Evolutionary conservation across 2,329 filamentous ascomycete genomes (phyloP).

Genomic region (Sporothrix brunneoviolacea): DNA sequence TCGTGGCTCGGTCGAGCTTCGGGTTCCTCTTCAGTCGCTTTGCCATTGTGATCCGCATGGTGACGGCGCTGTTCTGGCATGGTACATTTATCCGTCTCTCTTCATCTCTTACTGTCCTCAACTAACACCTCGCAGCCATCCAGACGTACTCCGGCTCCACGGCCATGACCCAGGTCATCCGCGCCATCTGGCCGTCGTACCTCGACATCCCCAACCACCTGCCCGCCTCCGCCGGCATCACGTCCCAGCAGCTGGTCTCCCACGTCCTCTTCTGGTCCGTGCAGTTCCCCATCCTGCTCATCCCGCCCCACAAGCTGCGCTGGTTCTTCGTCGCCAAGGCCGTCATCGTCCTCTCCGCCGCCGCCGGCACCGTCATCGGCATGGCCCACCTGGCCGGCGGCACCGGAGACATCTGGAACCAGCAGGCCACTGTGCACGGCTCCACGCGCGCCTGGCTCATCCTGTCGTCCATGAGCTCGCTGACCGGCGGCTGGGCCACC

Average conservation of each 20-base stretch:
- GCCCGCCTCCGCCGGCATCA: constrained; percentile 37
- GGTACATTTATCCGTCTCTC: constrained; percentile 12
- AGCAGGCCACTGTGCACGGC: constrained; percentile 20
- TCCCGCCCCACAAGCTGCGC: constrained; percentile 42
- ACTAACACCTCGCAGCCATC: constrained; percentile 17
- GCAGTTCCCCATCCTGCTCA: constrained; percentile 44
- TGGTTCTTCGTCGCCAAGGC: constrained; percentile 40
- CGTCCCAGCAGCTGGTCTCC: constrained; percentile 42
- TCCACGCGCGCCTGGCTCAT: constrained; percentile 22
- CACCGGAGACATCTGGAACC: constrained; percentile 22
- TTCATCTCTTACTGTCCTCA: too few relatives aligned
- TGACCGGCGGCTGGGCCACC: constrained; percentile 22
- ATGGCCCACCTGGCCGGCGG: constrained; percentile 22
- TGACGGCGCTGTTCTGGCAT: constrained; percentile 30
- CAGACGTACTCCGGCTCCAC: constrained; percentile 28
- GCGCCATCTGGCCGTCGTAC: constrained; percentile 36
- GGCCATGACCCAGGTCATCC: constrained; percentile 28
- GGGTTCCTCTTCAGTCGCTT: constrained; percentile 27
- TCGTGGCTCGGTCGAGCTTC: constrained; percentile 23
- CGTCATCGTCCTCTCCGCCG: neutral
- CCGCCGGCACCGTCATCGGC: constrained; percentile 17
- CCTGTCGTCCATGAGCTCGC: constrained; percentile 21
- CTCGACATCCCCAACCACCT: constrained; percentile 35
- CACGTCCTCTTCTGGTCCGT: constrained; percentile 45
- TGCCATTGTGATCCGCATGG: constrained; percentile 25